Evolutionary conservation across 164 flowering plant species (phyloP).

Genomic region (Stephania japonica): DNA sequence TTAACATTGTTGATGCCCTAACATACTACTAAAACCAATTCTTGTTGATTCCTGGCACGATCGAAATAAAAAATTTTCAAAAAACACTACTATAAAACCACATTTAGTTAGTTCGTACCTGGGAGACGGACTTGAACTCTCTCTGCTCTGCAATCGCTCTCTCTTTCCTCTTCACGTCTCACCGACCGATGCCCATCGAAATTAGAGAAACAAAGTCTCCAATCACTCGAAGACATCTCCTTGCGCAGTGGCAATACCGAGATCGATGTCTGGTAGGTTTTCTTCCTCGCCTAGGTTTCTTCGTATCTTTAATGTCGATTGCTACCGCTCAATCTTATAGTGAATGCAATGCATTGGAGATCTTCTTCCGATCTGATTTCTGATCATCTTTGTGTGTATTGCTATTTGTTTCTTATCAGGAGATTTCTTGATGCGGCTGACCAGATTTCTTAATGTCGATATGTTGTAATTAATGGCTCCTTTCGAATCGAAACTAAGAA

Average conservation of each 20-base stretch:
- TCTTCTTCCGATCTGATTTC: neutral
- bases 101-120: no score
- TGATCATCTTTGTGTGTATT: neutral
- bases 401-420: neutral
- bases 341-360: neutral
- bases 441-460: constrained; percentile 6
- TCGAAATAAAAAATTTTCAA: no score
- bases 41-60: no score
- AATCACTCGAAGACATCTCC: neutral
- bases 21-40: no score
- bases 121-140: no score
- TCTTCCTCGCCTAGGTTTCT: neutral
- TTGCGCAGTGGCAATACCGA: neutral
- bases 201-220: neutral
- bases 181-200: no score
- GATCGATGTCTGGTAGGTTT: constrained; percentile 4
- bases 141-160: neutral
- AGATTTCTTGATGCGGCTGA: constrained; percentile 21
- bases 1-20: no score
- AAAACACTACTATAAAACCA: no score
- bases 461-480: constrained; percentile 37
- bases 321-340: neutral
- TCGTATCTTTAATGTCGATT: neutral
- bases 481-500: constrained; percentile 39
- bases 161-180: neutral